Evolutionary conservation across 2,329 filamentous ascomycete genomes (phyloP).

Genomic region (Penicillium sp.): DNA sequence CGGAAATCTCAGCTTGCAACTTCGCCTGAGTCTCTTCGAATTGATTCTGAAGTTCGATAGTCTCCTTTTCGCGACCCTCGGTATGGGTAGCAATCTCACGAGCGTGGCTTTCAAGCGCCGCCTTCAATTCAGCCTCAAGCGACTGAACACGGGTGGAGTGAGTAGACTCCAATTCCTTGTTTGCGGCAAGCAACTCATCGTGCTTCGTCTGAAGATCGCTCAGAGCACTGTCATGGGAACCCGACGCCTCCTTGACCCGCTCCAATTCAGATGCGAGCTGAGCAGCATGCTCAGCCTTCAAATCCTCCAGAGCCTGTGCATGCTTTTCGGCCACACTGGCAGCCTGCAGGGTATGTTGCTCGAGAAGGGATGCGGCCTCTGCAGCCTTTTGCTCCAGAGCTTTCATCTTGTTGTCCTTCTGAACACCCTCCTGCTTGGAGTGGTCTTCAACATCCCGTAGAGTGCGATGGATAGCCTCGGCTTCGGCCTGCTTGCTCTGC

Average conservation of each 20-base stretch:
- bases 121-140: slow-evolving; percentile 21
- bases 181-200: slow-evolving; percentile 25
- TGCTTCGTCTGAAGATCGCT: slow-evolving; percentile 29
- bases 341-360: slow-evolving; percentile 28
- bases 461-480: slow-evolving; percentile 31
- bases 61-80: slow-evolving; percentile 22
- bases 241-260: slow-evolving; percentile 25
- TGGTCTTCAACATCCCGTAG: slow-evolving; percentile 32
- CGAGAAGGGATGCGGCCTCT: slow-evolving; percentile 28
- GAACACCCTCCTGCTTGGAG: slow-evolving; percentile 30
- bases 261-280: slow-evolving; percentile 24
- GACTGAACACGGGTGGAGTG: slow-evolving; percentile 28
- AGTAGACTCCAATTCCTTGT: slow-evolving; percentile 24
- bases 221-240: slow-evolving; percentile 25
- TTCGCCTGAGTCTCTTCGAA: slow-evolving; percentile 25
- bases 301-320: slow-evolving; percentile 24
- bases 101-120: slow-evolving; percentile 22
- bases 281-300: slow-evolving; percentile 30
- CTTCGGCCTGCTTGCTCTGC: slow-evolving; percentile 31
- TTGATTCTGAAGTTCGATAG: slow-evolving; percentile 27
- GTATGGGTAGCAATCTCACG: slow-evolving; percentile 25
- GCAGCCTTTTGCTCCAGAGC: slow-evolving; percentile 30
- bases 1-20: slow-evolving; percentile 25
- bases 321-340: slow-evolving; percentile 28
- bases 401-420: slow-evolving; percentile 29